Conservation (phyloP, 495 filamentous ascomycete species). For the Penicillium canescens region DNA sequence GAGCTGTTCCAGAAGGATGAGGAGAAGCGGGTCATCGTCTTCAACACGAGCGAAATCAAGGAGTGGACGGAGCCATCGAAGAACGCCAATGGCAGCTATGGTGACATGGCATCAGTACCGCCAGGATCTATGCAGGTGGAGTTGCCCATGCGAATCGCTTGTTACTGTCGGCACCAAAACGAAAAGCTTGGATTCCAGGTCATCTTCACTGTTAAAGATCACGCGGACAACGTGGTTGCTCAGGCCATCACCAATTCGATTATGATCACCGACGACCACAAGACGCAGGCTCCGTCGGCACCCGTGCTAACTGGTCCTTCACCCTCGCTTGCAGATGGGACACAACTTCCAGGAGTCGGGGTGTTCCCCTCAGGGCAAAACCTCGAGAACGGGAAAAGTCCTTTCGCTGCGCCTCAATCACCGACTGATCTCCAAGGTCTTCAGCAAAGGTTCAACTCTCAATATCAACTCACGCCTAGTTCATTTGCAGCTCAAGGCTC, state of each 20-base stretch:
- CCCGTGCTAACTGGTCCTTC: slow-evolving; percentile 35
- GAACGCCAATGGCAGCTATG: slow-evolving; percentile 25
- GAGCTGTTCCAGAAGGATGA: slow-evolving; percentile 78
- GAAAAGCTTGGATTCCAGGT: slow-evolving; percentile 93
- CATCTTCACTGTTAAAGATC: slow-evolving; percentile 90
- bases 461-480: slow-evolving; percentile 40
- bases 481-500: slow-evolving; percentile 37
- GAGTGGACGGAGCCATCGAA: slow-evolving; percentile 70
- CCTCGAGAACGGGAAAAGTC: slow-evolving; percentile 27
- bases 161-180: slow-evolving; percentile 91
- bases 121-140: slow-evolving; percentile 70
- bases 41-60: slow-evolving; percentile 90
- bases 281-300: slow-evolving; percentile 63
- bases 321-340: slow-evolving; percentile 41
- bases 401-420: slow-evolving; percentile 32
- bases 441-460: slow-evolving; percentile 49
- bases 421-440: slow-evolving; percentile 56
- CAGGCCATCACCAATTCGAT: slow-evolving; percentile 85
- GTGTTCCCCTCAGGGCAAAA: slow-evolving; percentile 44
- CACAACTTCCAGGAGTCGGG: slow-evolving; percentile 43
- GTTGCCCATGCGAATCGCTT: slow-evolving; percentile 92
- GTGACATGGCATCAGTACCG: slow-evolving; percentile 46
- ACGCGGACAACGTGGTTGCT: slow-evolving; percentile 68
- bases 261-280: slow-evolving; percentile 97
- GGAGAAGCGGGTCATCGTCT: slow-evolving; percentile 79